Base-by-base conservation (phyloP, 2,329 filamentous ascomycete species). In the Chalaropsis thielavioides region DNA sequence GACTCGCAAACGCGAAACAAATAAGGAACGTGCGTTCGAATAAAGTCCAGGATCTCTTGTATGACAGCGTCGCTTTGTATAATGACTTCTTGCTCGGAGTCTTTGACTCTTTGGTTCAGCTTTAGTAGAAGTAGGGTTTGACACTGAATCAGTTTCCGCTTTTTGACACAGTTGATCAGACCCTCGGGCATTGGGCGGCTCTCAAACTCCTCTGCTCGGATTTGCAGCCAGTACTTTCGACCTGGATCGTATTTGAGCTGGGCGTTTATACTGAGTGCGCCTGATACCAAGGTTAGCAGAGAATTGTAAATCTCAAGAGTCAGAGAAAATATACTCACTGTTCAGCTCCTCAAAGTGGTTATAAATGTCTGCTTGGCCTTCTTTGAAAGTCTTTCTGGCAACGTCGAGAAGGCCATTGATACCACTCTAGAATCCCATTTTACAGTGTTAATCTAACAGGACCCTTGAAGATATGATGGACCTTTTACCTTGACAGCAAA, bases 361-460 rank as follows among this genome's bases (percentile, higher is more conserved):
- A 69, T 87, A 82, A 3, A 90, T 83, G 73, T 96, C 90, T 61
- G 87, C 83, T 4, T 86, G 94, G 1, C 88, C 84, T 72, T 97
- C 92, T 70, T 94, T 95, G 75, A 94, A 96, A 0, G 90, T 90
- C 70, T 91, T 87, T 4, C 92, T 83, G 41, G 90, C 89, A 44
- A 96, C 88, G 74, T 96, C 92, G 3, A 97, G 82, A 65, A 96
- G 81, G 1, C 89, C 89, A 70, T 90, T 91, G 51, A 94, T 84
- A 0, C 90, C 89, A 58, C 90, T 84, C 81, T 89, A 24, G 3
- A 3, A 19, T 22, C 22, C 24, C 3, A 8, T 5, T 31, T 61
- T 31, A 15, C n/a, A 58, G 8, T 6, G n/a, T n/a, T n/a, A 3
- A 58, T 35, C 27, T 15, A 11, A 38, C 27, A 58, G 7, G 27